Conservation (phyloP, 2,329 filamentous ascomycete genomes). For the Alternaria sp. region DNA sequence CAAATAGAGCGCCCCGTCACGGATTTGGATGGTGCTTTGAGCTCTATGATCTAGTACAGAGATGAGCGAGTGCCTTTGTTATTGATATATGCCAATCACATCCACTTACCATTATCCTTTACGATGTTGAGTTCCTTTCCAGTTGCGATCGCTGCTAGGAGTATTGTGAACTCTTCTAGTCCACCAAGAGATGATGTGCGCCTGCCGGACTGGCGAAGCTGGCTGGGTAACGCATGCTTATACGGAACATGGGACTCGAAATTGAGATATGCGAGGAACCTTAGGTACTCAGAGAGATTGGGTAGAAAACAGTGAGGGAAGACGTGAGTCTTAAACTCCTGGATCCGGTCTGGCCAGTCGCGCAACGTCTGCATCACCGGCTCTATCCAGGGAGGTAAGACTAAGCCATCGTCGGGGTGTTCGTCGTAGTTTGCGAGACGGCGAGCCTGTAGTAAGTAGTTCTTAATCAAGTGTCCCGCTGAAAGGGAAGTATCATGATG, state of each 20-base stretch:
- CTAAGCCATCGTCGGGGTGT: neutral
- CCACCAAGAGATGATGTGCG: constrained; percentile 17
- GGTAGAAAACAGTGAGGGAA: constrained; percentile 57
- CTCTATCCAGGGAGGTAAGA: constrained; percentile 47
- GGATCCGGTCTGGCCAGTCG: constrained; percentile 45
- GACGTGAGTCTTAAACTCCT: constrained; percentile 54
- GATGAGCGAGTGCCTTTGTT: neutral
- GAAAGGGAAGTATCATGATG: constrained; percentile 51
- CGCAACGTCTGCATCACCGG: constrained; percentile 45
- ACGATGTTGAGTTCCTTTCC: constrained; percentile 57
- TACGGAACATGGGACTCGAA: constrained; percentile 38
- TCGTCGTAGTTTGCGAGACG: constrained; percentile 18
- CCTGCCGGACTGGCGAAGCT: constrained; percentile 11
- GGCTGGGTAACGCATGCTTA: constrained; percentile 22
- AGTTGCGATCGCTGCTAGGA: constrained; percentile 51
- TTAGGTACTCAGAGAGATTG: constrained; percentile 47
- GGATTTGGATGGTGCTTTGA: constrained; percentile 32
- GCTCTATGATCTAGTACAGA: constrained; percentile 30
- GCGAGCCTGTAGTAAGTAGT: constrained; percentile 40
- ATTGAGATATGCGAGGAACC: constrained; percentile 50
- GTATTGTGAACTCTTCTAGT: constrained; percentile 41
- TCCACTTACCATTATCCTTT: constrained; percentile 45
- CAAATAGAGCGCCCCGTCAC: constrained; percentile 56
- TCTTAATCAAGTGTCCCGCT: constrained; percentile 48
- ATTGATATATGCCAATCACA: neutral